Percentiles rank a stretch among this genome's conserved stretches.
These are phyloP conservation scores for Aspergillus uvarum DNA, from an alignment of 2,329 filamentous ascomycete species.

Conservation along the genomic window DNA sequence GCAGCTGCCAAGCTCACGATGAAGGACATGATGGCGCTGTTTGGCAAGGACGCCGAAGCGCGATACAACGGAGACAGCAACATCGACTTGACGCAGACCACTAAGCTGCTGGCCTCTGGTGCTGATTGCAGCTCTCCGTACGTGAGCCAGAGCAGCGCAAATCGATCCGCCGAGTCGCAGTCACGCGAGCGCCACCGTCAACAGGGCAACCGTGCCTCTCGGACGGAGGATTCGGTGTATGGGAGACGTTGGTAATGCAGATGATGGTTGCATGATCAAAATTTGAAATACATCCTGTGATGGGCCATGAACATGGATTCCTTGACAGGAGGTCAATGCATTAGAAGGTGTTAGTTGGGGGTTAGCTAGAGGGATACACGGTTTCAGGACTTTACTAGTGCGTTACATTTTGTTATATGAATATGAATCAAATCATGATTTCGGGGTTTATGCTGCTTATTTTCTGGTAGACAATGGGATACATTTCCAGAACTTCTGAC, in stretches of 20 bases:
- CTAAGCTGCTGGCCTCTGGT: conserved; percentile 29
- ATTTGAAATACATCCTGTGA: not conserved
- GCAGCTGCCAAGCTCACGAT: conserved; percentile 82
- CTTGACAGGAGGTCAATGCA: not conserved
- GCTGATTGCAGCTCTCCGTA: conserved; percentile 4
- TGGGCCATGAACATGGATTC: not conserved
- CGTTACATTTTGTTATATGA: too few relatives aligned
- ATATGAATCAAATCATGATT: too few relatives aligned
- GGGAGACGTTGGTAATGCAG: conserved; percentile 27
- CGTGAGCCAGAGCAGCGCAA: not conserved
- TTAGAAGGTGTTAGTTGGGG: not conserved
- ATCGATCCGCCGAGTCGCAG: not conserved
- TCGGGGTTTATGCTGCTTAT: too few relatives aligned
- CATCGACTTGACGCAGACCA: conserved; percentile 36
- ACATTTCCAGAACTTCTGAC: too few relatives aligned
- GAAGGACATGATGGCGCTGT: conserved; percentile 90
- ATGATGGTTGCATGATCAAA: not conserved
- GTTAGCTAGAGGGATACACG: too few relatives aligned
- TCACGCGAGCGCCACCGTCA: conserved; percentile 15
- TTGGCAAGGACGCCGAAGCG: conserved; percentile 67
- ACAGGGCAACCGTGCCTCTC: conserved; percentile 9
- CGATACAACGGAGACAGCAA: conserved; percentile 43
- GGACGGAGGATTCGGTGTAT: conserved; percentile 28
- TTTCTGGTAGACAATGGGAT: too few relatives aligned
- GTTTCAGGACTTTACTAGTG: too few relatives aligned